Evolutionary conservation across 306 rosid genomes (phyloP), one percentile per base, ranked within the genome.

Genomic region (Malus sylvestris): DNA sequence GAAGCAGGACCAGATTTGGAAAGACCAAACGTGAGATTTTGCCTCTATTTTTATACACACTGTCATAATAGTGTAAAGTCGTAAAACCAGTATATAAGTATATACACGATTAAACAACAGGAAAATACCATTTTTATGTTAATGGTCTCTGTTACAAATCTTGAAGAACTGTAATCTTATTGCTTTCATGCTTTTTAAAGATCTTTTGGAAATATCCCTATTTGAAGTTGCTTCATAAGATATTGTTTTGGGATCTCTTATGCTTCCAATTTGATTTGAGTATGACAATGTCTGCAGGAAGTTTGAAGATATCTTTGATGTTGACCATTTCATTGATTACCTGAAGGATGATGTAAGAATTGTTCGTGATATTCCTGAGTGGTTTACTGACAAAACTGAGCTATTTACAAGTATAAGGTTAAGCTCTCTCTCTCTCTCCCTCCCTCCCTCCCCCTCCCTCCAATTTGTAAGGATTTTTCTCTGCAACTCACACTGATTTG

Each of bases 1-100:
- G 86, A 96, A 96, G 87, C 98, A 96, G 86, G 98, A 96, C 71
- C 99, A 96, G 85, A 96, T 93, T 78, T 96, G 99, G 99, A 93
- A 96, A 86, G 99, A 96, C 79, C 93, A 88, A 91, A 96, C 98
- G 99, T 96, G 81, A 96, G 96, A 85, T 81, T 68, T 46, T 58
- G 46, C 44, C 16, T 11, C 13, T 64, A 25, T 33, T 69, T 20
- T 30, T 51, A 9, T 67, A 3, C 38, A 25, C 25, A 30, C 27
- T 46, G 23, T 61, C 59, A 12, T 70, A 6, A 33, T 68, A 4
- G 35, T 14, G 32, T 25, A 64, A 23, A 27, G 11, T 60, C 13
- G 4, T 74, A 23, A 20, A 42, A 8, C 11, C 32, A 23, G 32
- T 35, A n/a, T 49, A 27, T 58, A 23, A 22, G 8, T 2, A 61